These are phyloP conservation scores for Cercospora sp. DNA, from an alignment of 2,329 filamentous ascomycete genomes.

Conservation along the genomic window DNA sequence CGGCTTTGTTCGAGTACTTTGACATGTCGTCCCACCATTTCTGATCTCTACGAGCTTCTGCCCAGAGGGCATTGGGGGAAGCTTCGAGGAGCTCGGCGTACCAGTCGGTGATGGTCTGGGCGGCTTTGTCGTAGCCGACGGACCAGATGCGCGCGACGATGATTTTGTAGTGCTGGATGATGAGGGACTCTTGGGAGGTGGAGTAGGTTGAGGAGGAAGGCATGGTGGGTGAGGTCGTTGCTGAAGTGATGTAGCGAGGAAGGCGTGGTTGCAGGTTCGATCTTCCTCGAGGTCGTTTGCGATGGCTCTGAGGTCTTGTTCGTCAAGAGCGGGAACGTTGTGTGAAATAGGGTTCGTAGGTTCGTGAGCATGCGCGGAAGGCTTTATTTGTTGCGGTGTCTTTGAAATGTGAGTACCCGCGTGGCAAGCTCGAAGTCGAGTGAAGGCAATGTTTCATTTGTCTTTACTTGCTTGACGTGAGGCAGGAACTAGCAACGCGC, in stretches of 20 bases:
- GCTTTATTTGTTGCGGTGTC: background rate
- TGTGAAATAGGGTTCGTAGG: background rate
- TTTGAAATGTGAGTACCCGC: background rate
- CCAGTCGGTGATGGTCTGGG: background rate
- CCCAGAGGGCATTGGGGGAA: background rate
- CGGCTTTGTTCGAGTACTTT: constrained; percentile 4
- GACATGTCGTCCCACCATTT: constrained; percentile 8
- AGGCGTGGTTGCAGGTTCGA: background rate
- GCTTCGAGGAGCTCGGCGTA: constrained; percentile 16
- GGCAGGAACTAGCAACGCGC: background rate
- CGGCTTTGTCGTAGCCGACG: background rate
- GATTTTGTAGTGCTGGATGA: constrained; percentile 15
- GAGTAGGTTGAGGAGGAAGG: constrained; percentile 20
- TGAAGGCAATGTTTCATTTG: background rate
- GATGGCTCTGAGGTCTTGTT: background rate
- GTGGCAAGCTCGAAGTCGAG: background rate
- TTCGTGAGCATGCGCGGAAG: background rate
- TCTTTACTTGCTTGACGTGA: background rate
- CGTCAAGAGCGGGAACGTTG: background rate
- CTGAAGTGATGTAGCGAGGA: background rate
- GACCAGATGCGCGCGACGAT: constrained; percentile 16
- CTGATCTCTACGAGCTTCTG: background rate
- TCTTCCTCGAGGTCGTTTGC: background rate
- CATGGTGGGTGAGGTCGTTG: constrained; percentile 8
- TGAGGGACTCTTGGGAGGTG: constrained; percentile 15